These are phyloP conservation scores for Chaetomium fimeti DNA, from an alignment of 495 filamentous ascomycete species.

Conservation along the genomic window DNA sequence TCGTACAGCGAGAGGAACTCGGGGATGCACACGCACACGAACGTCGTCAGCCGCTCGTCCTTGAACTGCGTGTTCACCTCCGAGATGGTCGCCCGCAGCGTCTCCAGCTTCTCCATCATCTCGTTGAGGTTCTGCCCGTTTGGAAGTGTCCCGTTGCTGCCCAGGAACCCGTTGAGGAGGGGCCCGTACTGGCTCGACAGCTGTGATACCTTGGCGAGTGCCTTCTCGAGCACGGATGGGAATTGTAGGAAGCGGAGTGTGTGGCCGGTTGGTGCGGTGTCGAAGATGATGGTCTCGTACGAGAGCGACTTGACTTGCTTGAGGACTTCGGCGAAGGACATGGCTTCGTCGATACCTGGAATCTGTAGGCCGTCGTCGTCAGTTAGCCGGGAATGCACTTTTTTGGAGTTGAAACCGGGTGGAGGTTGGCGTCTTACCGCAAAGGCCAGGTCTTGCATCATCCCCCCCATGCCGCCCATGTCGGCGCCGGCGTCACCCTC, in stretches of 20 bases:
- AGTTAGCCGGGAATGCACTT: conserved; percentile 18
- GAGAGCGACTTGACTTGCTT: conserved; percentile 99
- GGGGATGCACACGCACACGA: conserved; percentile 97
- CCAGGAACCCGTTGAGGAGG: conserved; percentile 90
- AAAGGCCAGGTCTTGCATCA: conserved; percentile 67
- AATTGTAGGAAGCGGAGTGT: conserved; percentile 99
- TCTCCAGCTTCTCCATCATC: conserved; percentile 90
- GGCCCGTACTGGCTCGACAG: conserved; percentile 92
- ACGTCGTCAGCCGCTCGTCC: conserved; percentile 91
- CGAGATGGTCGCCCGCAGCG: conserved; percentile 82
- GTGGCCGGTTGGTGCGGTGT: conserved; percentile 98
- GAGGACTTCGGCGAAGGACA: conserved; percentile 98
- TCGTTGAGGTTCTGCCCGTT: conserved; percentile 88
- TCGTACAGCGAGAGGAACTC: conserved; percentile 98
- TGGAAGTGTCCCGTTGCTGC: conserved; percentile 74
- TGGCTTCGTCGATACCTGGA: conserved; percentile 97
- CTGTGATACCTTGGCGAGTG: conserved; percentile 92
- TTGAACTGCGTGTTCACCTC: conserved; percentile 99
- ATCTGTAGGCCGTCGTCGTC: conserved; percentile 57
- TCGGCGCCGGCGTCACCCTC: conserved; percentile 62
- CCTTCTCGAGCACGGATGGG: conserved; percentile 96
- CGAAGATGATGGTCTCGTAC: conserved; percentile 98
- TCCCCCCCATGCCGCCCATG: conserved; percentile 60
- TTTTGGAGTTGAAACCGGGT: neutral
- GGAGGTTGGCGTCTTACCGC: conserved; percentile 45